These are phyloP conservation scores for Cercospora sojina DNA, from an alignment of 2,329 filamentous ascomycete genomes.

Conservation along the genomic window DNA sequence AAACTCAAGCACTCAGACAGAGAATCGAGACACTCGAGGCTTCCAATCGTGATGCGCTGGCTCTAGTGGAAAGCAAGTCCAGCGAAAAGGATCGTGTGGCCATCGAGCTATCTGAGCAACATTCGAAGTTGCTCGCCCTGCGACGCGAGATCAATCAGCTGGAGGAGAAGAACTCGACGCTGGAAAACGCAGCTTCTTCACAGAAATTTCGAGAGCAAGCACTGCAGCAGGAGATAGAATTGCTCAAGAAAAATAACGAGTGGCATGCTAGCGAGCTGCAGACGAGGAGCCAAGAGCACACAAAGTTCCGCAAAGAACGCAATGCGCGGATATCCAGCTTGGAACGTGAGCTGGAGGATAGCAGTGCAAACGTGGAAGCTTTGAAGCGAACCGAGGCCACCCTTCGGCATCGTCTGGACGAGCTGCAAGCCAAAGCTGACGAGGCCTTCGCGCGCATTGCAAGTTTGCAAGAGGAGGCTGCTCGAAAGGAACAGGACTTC, in stretches of 20 bases:
- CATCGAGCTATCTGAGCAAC: constrained; percentile 82
- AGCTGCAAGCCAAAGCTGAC: constrained; percentile 82
- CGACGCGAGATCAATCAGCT: constrained; percentile 77
- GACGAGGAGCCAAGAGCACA: constrained; percentile 80
- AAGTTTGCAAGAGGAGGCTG: constrained; percentile 78
- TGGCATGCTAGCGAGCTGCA: constrained; percentile 92
- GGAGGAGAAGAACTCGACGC: constrained; percentile 79
- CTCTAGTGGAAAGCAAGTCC: constrained; percentile 86
- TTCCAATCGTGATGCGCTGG: constrained; percentile 86
- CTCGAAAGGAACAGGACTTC: constrained; percentile 81
- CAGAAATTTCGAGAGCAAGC: constrained; percentile 89
- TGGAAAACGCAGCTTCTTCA: constrained; percentile 74
- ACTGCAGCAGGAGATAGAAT: constrained; percentile 83
- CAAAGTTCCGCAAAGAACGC: constrained; percentile 94
- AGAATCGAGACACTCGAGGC: constrained; percentile 85
- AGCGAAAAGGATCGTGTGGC: constrained; percentile 81
- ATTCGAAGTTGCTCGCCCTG: constrained; percentile 81
- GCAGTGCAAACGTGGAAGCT: constrained; percentile 71
- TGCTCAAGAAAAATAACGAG: constrained; percentile 85
- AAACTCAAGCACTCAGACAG: constrained; percentile 72
- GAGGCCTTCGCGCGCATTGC: constrained; percentile 79
- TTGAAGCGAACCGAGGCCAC: constrained; percentile 77
- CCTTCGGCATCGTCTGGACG: constrained; percentile 76
- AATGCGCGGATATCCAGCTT: constrained; percentile 83
- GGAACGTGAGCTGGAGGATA: constrained; percentile 84